Evolutionary conservation across 805 yeast species (phyloP).

Genomic region (Suhomyces pyralidae): DNA sequence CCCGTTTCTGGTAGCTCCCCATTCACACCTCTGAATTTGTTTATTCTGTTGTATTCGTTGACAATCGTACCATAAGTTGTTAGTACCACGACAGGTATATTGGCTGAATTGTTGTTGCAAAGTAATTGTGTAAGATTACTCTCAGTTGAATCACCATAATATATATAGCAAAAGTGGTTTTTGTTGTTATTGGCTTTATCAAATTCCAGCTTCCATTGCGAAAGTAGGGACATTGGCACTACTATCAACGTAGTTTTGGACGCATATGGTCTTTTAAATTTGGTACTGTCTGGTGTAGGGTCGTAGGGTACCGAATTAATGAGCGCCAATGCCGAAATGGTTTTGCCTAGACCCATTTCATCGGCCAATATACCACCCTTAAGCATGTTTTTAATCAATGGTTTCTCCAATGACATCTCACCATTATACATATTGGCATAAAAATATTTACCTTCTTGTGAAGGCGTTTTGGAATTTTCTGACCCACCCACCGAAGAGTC

Average conservation of each 20-base stretch:
- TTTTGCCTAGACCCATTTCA: slow-evolving; percentile 96
- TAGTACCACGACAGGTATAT: slow-evolving; percentile 59
- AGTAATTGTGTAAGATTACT: slow-evolving; percentile 48
- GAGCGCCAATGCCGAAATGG: slow-evolving; percentile 76
- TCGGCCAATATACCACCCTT: slow-evolving; percentile 91
- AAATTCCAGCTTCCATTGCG: slow-evolving; percentile 90
- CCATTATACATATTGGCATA: slow-evolving; percentile 81
- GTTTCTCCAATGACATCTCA: slow-evolving; percentile 66
- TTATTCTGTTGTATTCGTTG: slow-evolving; percentile 61
- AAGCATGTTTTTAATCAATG: slow-evolving; percentile 56
- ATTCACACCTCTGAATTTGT: slow-evolving; percentile 24
- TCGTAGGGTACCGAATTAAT: slow-evolving; percentile 65
- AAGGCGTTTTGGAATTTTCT: neutral
- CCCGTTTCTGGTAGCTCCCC: slow-evolving; percentile 45
- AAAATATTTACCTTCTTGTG: slow-evolving; percentile 35
- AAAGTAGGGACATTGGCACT: slow-evolving; percentile 86
- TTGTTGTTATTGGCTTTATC: slow-evolving; percentile 49
- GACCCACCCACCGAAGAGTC: slow-evolving; percentile 33
- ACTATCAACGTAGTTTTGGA: slow-evolving; percentile 70
- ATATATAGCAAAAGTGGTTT: slow-evolving; percentile 51
- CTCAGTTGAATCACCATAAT: slow-evolving; percentile 67
- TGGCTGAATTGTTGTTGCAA: slow-evolving; percentile 29
- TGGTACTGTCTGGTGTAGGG: slow-evolving; percentile 9
- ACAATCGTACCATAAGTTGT: slow-evolving; percentile 89
- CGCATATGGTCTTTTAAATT: slow-evolving; percentile 50